Base-by-base conservation (phyloP, 108 stramenopile species). In the Asterionellopsis glacialis region DNA sequence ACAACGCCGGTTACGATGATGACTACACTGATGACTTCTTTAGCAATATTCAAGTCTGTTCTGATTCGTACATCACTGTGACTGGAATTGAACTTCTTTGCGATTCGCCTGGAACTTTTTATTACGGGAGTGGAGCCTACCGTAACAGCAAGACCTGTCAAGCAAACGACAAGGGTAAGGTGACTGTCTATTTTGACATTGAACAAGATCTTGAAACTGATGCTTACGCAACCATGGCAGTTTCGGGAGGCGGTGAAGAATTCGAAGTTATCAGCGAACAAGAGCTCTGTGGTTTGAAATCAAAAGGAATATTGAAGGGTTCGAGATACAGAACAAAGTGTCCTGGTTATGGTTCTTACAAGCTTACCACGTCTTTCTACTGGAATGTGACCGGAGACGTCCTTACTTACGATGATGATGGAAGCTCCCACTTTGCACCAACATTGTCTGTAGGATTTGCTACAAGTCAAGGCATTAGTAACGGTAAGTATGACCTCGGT, bases 111-210 rank as follows among this genome's bases (percentile, higher is more conserved):
- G 81, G 81, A 21, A 62, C 76, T 3, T 82, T 66, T 49, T 82
- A 82, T 57, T 82, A 82, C 42, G 81, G 81, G 53, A 75, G 73
- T 45, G 67, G 68, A 18, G 74, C 71, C 27, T 82, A 82, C 49
- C 73, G 81, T 16, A 77, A 77, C 43, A 74, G 65, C 51, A 40
- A 55, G 33, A 59, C 57, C 2, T 82, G 81, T 25, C 61, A 57
- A 48, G 55, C 59, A 13, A 73, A 70, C 27, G 81, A 82, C 70
- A 77, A 77, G 55, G 76, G 51, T 9, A 69, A 59, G 38, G 39
- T 76, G 11, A 16, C 53, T 0, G 22, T 81, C 0, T 27, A 65
- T 28, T 81, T 81, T 52, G 56, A 81, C 38, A 65, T 81, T 57
- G 51, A 25, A 10, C 50, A 76, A 27, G 56, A 57, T 27, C 41